Evolutionary conservation across 108 stramenopile species (phyloP).

Genomic region (Stephanodiscus triporus): DNA sequence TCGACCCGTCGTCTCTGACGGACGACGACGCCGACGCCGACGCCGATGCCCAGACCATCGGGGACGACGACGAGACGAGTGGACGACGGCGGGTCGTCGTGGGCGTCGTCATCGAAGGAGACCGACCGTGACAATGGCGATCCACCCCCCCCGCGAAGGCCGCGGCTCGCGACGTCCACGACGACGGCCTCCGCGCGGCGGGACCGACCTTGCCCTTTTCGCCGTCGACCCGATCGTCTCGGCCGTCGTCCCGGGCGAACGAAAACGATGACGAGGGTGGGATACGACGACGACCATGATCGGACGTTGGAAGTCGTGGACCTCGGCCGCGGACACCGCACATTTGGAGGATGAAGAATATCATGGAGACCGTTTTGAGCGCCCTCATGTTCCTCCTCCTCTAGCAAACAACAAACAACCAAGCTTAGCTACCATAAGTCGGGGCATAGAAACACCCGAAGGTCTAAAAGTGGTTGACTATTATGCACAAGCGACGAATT

Average conservation of each 20-base stretch:
- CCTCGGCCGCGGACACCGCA: neutral
- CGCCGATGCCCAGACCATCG: neutral
- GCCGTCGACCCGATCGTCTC: no score
- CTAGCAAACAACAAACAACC: no score
- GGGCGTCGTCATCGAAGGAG: conserved; percentile 1
- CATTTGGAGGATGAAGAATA: neutral
- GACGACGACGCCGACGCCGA: neutral
- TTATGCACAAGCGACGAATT: no score
- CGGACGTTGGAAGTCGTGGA: neutral
- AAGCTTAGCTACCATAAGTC: no score
- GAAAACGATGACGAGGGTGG: no score
- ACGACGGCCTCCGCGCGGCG: neutral
- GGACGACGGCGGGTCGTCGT: neutral
- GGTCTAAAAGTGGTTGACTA: no score
- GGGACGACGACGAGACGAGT: no score
- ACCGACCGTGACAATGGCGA: neutral
- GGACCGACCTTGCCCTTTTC: no score
- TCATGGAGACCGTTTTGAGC: neutral
- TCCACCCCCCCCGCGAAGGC: neutral
- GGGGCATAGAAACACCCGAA: no score
- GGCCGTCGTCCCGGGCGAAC: no score
- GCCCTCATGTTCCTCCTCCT: conserved; percentile 5
- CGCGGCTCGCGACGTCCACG: neutral
- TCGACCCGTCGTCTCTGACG: neutral
- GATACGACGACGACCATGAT: neutral